These are phyloP conservation scores for Trichoderma guizhouense DNA, from an alignment of 2,329 filamentous ascomycete genomes.

Conservation along the genomic window DNA sequence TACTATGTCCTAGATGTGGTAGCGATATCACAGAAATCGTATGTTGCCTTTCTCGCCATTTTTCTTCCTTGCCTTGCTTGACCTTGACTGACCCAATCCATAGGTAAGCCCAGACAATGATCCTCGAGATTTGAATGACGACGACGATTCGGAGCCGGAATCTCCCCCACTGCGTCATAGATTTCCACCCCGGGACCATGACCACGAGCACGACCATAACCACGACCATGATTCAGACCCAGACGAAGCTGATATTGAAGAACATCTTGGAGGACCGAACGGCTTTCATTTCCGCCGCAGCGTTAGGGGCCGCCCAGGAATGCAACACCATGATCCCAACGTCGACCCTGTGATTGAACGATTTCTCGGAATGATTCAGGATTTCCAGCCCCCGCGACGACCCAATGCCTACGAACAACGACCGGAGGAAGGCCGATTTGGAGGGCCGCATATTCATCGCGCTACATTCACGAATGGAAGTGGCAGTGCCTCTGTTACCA, in stretches of 20 bases:
- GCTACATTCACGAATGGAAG: slow-evolving; percentile 39
- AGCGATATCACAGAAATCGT: slow-evolving; percentile 86
- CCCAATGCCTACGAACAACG: slow-evolving; percentile 20
- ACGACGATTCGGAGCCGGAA: slow-evolving; percentile 27
- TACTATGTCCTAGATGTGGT: slow-evolving; percentile 73
- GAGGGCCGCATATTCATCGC: slow-evolving; percentile 34
- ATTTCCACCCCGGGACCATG: slow-evolving; percentile 16
- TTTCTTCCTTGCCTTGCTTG: not conserved
- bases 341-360: slow-evolving; percentile 39
- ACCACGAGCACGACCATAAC: slow-evolving; percentile 22
- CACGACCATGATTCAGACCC: slow-evolving; percentile 51
- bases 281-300: slow-evolving; percentile 41
- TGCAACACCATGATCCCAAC: slow-evolving; percentile 32
- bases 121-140: slow-evolving; percentile 46
- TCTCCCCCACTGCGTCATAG: slow-evolving; percentile 29
- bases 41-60: slow-evolving; percentile 34
- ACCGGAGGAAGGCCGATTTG: slow-evolving; percentile 23
- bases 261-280: slow-evolving; percentile 44
- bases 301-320: slow-evolving; percentile 27
- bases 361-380: slow-evolving; percentile 45
- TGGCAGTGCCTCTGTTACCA: slow-evolving; percentile 48
- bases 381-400: slow-evolving; percentile 26
- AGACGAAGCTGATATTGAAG: slow-evolving; percentile 57
- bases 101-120: slow-evolving; percentile 58
- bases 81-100: slow-evolving; percentile 20